These are phyloP conservation scores for Bacidia gigantensis DNA, from an alignment of 495 filamentous ascomycete species.

Conservation along the genomic window DNA sequence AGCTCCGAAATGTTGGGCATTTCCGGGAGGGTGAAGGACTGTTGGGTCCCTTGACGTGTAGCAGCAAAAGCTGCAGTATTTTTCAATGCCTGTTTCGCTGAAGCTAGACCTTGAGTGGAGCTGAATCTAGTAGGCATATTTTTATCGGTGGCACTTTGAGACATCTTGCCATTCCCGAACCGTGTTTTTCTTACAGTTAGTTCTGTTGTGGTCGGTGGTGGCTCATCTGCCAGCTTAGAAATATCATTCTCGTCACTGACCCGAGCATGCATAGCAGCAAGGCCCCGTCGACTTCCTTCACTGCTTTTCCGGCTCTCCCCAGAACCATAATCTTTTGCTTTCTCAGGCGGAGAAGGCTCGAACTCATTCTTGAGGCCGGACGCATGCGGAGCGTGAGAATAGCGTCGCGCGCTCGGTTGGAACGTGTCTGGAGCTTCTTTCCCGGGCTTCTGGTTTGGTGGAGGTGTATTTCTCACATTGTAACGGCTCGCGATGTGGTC, in stretches of 20 bases:
- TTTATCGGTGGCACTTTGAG: constrained; percentile 4
- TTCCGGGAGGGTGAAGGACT: constrained; percentile 54
- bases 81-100: not conserved
- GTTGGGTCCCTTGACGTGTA: constrained; percentile 24
- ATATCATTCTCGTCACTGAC: constrained; percentile 42
- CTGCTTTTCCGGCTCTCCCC: constrained; percentile 15
- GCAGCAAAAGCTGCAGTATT: constrained; percentile 4
- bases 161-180: constrained; percentile 30
- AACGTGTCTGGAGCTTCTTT: constrained; percentile 22
- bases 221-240: constrained; percentile 36
- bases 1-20: constrained; percentile 60
- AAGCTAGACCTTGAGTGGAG: constrained; percentile 7
- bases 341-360: constrained; percentile 24
- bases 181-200: constrained; percentile 40
- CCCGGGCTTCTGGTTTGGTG: constrained; percentile 22
- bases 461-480: constrained; percentile 29
- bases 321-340: constrained; percentile 20
- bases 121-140: constrained; percentile 15
- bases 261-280: constrained; percentile 35
- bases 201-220: constrained; percentile 34
- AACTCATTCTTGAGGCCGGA: constrained; percentile 33
- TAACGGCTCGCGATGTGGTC: constrained; percentile 34
- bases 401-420: constrained; percentile 27
- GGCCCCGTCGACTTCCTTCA: constrained; percentile 12
- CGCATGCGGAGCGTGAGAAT: constrained; percentile 12